These are phyloP conservation scores for Sclerotiophoma versabilis DNA, from an alignment of 2,329 filamentous ascomycete genomes.

Conservation along the genomic window DNA sequence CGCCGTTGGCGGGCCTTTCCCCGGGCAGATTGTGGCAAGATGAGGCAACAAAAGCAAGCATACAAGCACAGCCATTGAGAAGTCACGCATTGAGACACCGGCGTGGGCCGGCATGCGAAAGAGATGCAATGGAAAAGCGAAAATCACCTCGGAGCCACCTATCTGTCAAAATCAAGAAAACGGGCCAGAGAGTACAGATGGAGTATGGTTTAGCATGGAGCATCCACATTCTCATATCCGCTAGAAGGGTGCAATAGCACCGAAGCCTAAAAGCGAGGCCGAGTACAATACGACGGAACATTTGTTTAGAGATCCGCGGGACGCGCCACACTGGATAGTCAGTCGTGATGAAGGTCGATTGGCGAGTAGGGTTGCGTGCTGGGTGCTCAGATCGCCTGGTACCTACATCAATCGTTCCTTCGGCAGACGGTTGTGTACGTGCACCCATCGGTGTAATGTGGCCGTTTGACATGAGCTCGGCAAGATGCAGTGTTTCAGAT, in stretches of 20 bases:
- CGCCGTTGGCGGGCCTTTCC: background rate
- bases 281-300: constrained; percentile 4
- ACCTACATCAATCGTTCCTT: background rate
- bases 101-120: background rate
- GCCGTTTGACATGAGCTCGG: background rate
- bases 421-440: background rate
- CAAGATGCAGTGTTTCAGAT: background rate
- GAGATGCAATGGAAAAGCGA: background rate
- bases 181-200: background rate
- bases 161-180: constrained; percentile 1
- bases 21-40: background rate
- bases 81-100: background rate
- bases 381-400: constrained; percentile 6
- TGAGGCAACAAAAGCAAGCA: constrained; percentile 2
- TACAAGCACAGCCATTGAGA: background rate
- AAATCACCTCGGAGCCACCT: background rate
- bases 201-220: background rate
- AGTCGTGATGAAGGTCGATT: constrained; percentile 2
- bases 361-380: constrained; percentile 6
- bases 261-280: constrained; percentile 9
- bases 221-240: constrained; percentile 2
- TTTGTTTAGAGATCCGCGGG: background rate
- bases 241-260: constrained; percentile 2
- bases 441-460: constrained; percentile 1
- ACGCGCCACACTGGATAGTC: background rate